These are phyloP conservation scores for Gynandropsis gynandra DNA, from an alignment of 345 rosid species.

Conservation along the genomic window DNA sequence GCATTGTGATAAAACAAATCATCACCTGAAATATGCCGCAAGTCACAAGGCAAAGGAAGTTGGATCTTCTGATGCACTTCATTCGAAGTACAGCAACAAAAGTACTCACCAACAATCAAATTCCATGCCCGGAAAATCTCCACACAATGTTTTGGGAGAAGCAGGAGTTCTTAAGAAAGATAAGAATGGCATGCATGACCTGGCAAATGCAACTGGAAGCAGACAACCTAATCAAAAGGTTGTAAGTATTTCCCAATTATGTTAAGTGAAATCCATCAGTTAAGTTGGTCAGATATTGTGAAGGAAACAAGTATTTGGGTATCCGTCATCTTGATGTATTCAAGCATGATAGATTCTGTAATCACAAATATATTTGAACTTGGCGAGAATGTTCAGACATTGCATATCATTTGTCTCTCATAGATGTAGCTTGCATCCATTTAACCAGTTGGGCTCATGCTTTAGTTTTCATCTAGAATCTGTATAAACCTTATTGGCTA, in stretches of 20 bases:
- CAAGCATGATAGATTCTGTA: slow-evolving; percentile 1
- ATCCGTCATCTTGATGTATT: slow-evolving; percentile 14
- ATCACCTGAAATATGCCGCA: slow-evolving; percentile 33
- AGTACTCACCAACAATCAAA: slow-evolving; percentile 36
- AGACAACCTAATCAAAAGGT: slow-evolving; percentile 35
- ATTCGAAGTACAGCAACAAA: slow-evolving; percentile 47
- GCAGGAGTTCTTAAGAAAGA: slow-evolving; percentile 40
- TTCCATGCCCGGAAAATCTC: slow-evolving; percentile 41
- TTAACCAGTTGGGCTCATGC: slow-evolving; percentile 8
- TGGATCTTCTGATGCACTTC: slow-evolving; percentile 36
- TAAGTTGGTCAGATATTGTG: slow-evolving; percentile 1
- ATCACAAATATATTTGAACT: slow-evolving; percentile 2
- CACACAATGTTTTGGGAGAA: slow-evolving; percentile 26
- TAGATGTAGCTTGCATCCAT: slow-evolving; percentile 10
- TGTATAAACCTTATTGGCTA: slow-evolving; percentile 13
- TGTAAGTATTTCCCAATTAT: slow-evolving; percentile 35
- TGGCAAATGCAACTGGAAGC: slow-evolving; percentile 53
- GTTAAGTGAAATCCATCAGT: not conserved
- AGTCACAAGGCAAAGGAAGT: slow-evolving; percentile 49
- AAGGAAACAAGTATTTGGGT: slow-evolving; percentile 3
- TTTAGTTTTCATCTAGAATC: slow-evolving; percentile 20
- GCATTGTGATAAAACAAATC: slow-evolving; percentile 45
- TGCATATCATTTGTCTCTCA: not conserved
- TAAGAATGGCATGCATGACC: slow-evolving; percentile 41
- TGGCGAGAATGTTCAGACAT: slow-evolving; percentile 5